Base-by-base conservation (phyloP, 306 rosid species). In the Spatholobus suberectus region DNA sequence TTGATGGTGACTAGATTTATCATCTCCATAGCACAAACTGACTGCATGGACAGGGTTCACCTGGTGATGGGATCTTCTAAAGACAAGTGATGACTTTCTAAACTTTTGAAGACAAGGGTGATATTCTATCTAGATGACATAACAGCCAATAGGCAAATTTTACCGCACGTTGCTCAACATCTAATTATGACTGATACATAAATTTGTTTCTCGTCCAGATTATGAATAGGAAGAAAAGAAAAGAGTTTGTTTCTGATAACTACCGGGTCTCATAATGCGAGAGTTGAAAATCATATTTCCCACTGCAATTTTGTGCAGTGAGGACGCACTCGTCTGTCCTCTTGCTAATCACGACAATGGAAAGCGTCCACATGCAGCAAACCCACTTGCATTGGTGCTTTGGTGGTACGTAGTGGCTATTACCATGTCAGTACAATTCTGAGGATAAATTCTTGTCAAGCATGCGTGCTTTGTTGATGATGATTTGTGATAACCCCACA, bases 401-500 rank as follows among this genome's bases (percentile, higher is more conserved):
- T 43, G 86, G 74, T 70, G 83, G 75, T 83, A 77, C 71, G 52
- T 37, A 52, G 87, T 78, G 84, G 87, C 35, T 44, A 54, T 77
- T 73, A 63, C 65, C 74, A 51, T 78, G 34, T 29, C 40, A 62
- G 84, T 41, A 84, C 83, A 57, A 40, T 74, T 65, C 68, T 52
- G n/a, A 47, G 20, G 57, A 61, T 81, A 47, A 62, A 35, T 62
- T 83, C 69, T 79, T 35, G 66, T 12, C 66, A 79, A 66, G 73
- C 77, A 73, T 73, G 76, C 49, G 27, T 63, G 82, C 59, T 70
- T 77, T 52, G 47, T 6, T 21, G 74, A 70, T 76, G 78, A 10
- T 70, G 70, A 70, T 76, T 76, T 52, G 18, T 62, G 76, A 44
- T 24, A 62, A 72, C 41, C 75, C 69, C 86, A 73, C 81, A 77